These are phyloP conservation scores for Coprinellus micaceus DNA, from an alignment of 768 basidiomycete species.

Conservation along the genomic window DNA sequence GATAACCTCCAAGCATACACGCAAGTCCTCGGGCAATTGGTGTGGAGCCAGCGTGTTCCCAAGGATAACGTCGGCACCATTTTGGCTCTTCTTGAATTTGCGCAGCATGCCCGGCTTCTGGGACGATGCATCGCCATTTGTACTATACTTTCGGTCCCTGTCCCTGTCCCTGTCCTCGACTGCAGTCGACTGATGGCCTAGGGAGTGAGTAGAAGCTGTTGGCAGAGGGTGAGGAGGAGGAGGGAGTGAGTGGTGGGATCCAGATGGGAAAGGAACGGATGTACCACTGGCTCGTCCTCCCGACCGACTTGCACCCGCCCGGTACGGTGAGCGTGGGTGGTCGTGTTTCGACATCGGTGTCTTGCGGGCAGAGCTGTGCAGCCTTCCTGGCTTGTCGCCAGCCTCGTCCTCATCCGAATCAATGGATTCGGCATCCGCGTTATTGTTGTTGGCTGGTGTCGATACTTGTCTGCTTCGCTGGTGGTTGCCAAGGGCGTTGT, in stretches of 20 bases:
- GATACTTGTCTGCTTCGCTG: slow-evolving; percentile 53
- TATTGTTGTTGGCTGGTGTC: slow-evolving; percentile 35
- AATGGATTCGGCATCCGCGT: slow-evolving; percentile 57
- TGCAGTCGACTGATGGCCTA: slow-evolving; percentile 64
- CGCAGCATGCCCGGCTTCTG: slow-evolving; percentile 54
- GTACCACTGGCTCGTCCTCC: slow-evolving; percentile 38
- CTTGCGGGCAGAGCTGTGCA: slow-evolving; percentile 32
- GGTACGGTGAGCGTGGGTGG: slow-evolving; percentile 79
- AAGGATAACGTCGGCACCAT: slow-evolving; percentile 43
- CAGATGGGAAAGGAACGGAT: slow-evolving; percentile 71
- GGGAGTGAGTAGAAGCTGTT: slow-evolving; percentile 66
- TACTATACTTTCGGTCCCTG: slow-evolving; percentile 51
- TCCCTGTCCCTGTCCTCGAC: slow-evolving; percentile 43
- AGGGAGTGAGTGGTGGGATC: slow-evolving; percentile 76
- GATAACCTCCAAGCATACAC: slow-evolving; percentile 81
- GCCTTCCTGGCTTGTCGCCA: slow-evolving; percentile 49
- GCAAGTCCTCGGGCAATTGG: slow-evolving; percentile 83
- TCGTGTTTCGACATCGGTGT: slow-evolving; percentile 46
- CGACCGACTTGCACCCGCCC: slow-evolving; percentile 41
- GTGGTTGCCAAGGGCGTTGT: slow-evolving; percentile 30
- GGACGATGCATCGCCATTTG: slow-evolving; percentile 32
- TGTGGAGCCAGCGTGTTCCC: slow-evolving; percentile 64
- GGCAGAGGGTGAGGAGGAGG: slow-evolving; percentile 57
- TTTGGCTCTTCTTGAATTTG: slow-evolving; percentile 65
- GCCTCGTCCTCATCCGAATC: slow-evolving; percentile 70